Evolutionary conservation across 1,284 basidiomycete genomes (phyloP), one percentile per base, ranked within the genome.

Genomic region (Cutaneotrichosporon cyanovorans): DNA sequence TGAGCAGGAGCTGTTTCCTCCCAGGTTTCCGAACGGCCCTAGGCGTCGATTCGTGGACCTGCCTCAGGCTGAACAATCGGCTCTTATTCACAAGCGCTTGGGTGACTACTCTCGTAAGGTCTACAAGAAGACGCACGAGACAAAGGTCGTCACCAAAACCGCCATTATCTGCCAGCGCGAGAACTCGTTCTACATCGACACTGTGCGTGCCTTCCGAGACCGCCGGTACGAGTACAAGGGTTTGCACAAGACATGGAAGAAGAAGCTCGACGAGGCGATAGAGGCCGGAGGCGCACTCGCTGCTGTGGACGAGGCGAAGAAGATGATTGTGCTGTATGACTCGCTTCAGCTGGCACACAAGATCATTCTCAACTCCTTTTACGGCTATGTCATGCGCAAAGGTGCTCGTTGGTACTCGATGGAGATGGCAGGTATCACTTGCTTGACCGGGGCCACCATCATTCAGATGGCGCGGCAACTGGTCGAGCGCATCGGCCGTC

Each of bases 401-500:
- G 95, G 95, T 48, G 95, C 95, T 15, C 79, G 95, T 19, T 99
- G 95, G 95, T 93, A 98, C 73, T 97, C 92, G 32, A 98, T 99
- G 95, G 95, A 99, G 75, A 99, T 99, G 95, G 95, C 95, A 0
- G 95, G 95, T 18, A 97, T 99, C 61, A 99, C 95, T 9, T 99
- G 95, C 74, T 75, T 98, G 40, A 98, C 95, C 0, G 95, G 95
- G n/a, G 92, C 95, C 6, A 89, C 82, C 4, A 98, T 99, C 74
- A 99, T 99, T 60, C 95, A 99, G 70, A 93, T 98, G 90, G 95
- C 95, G n/a, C 82, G 95, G 32, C 87, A 93, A 54, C 77, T 95
- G 14, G 95, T 99, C 21, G 95, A 98, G 61, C 88, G 95, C 67
- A 91, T 99, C 46, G 95, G 95, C 1, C 82, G 95, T 16, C 95